Percentiles rank a stretch among this genome's conserved stretches.
Conservation (phyloP, 257 asterid species). For the Anisodus tanguticus region DNA sequence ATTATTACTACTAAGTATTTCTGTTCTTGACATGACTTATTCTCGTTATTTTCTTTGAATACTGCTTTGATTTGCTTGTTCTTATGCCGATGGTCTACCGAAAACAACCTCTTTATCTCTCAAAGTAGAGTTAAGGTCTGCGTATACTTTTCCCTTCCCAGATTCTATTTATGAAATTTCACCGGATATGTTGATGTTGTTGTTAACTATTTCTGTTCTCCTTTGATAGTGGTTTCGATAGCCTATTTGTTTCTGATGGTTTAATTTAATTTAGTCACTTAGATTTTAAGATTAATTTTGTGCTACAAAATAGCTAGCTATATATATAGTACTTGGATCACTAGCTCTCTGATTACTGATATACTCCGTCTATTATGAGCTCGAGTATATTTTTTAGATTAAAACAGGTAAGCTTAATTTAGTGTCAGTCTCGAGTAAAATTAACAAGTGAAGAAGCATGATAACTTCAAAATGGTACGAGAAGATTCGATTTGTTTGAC, state of each 20-base stretch:
- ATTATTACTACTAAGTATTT: too few species aligned
- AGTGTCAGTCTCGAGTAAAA: neutral
- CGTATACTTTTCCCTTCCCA: too few species aligned
- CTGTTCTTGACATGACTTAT: too few species aligned
- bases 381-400: neutral
- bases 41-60: too few species aligned
- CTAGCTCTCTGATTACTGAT: neutral
- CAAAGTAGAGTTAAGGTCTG: too few species aligned
- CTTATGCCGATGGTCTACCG: too few species aligned
- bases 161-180: too few species aligned
- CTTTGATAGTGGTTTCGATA: too few species aligned
- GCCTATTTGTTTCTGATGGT: neutral
- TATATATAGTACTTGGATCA: neutral
- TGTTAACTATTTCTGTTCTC: neutral
- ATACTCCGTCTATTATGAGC: neutral
- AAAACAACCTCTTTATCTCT: too few species aligned
- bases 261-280: too few species aligned
- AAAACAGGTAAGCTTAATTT: neutral
- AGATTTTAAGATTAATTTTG: neutral
- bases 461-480: neutral
- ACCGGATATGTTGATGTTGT: too few species aligned
- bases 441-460: neutral
- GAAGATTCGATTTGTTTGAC: constrained; percentile 16
- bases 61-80: too few species aligned
- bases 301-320: neutral